These are phyloP conservation scores for Ceratobasidium sp. DNA, from an alignment of 1,284 basidiomycete genomes.

Conservation along the genomic window DNA sequence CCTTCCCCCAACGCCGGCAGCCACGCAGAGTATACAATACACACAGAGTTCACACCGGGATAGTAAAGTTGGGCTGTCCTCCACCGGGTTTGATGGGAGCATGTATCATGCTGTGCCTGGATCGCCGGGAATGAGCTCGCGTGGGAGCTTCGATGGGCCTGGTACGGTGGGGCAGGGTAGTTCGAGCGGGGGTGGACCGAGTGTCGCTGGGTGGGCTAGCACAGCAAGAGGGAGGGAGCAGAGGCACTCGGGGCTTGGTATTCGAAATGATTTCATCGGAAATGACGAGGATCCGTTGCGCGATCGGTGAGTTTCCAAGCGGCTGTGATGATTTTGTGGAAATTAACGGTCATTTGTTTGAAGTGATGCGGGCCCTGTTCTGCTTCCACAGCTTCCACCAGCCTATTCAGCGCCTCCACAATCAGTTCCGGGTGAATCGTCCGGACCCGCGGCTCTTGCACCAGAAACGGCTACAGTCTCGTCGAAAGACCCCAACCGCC, in stretches of 20 bases:
- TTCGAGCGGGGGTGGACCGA: slow-evolving; percentile 20
- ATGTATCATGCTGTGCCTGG: neutral
- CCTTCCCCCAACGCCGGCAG: slow-evolving; percentile 3
- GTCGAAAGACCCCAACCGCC: too few relatives aligned
- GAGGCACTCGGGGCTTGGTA: slow-evolving; percentile 1
- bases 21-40: neutral
- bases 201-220: slow-evolving; percentile 14
- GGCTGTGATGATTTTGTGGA: too few relatives aligned
- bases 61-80: neutral
- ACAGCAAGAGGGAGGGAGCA: neutral
- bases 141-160: slow-evolving; percentile 17
- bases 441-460: too few relatives aligned
- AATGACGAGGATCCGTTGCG: slow-evolving; percentile 45
- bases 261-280: slow-evolving; percentile 30
- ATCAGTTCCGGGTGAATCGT: too few relatives aligned
- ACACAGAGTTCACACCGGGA: neutral
- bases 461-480: too few relatives aligned
- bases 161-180: slow-evolving; percentile 8
- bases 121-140: slow-evolving; percentile 2
- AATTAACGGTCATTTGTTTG: neutral
- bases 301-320: neutral
- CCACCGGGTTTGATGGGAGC: neutral
- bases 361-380: slow-evolving; percentile 11
- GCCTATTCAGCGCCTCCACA: too few relatives aligned
- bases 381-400: slow-evolving; percentile 10